phyloP scores from a whole-genome alignment of 805 yeast genomes.

The Saturnispora ahearnii region DNA sequence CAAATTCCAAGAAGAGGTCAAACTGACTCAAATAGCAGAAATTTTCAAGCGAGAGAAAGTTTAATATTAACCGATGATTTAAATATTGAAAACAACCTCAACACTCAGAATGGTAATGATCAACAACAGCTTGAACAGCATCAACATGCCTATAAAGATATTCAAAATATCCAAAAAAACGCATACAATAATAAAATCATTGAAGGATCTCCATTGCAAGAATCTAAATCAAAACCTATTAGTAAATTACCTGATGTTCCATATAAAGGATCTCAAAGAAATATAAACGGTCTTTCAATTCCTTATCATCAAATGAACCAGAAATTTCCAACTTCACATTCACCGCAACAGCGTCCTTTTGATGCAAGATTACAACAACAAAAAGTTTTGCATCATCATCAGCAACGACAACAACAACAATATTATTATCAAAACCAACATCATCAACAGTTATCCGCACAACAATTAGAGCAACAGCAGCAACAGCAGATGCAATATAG shows the following conservation, averaged over 20 bases:
- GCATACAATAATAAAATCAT: slow-evolving; percentile 4
- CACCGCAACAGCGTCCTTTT: not conserved
- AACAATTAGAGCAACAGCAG: slow-evolving; percentile 2
- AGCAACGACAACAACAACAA: not conserved
- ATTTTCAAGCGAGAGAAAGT: slow-evolving; percentile 9
- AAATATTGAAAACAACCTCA: slow-evolving; percentile 2
- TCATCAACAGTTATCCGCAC: not conserved
- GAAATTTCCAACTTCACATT: not conserved
- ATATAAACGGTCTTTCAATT: not conserved
- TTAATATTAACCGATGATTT: slow-evolving; percentile 11
- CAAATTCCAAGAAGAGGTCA: not conserved
- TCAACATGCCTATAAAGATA: slow-evolving; percentile 13
- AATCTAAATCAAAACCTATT: slow-evolving; percentile 11
- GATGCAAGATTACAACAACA: slow-evolving; percentile 1
- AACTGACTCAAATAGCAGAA: slow-evolving; percentile 2
- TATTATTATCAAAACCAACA: not conserved
- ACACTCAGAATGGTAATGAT: not conserved
- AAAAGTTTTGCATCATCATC: not conserved
- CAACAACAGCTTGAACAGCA: not conserved
- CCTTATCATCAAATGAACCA: not conserved
- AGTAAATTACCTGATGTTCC: slow-evolving; percentile 1
- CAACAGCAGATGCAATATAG: not conserved
- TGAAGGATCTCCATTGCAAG: slow-evolving; percentile 9
- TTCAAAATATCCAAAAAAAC: slow-evolving; percentile 12
- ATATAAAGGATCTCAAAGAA: not conserved